A percentile compares a stretch with the other conserved stretches of the same genome.
Evolutionary conservation across 805 yeast species (phyloP).

Genomic region (Monosporozyma aquatica): DNA sequence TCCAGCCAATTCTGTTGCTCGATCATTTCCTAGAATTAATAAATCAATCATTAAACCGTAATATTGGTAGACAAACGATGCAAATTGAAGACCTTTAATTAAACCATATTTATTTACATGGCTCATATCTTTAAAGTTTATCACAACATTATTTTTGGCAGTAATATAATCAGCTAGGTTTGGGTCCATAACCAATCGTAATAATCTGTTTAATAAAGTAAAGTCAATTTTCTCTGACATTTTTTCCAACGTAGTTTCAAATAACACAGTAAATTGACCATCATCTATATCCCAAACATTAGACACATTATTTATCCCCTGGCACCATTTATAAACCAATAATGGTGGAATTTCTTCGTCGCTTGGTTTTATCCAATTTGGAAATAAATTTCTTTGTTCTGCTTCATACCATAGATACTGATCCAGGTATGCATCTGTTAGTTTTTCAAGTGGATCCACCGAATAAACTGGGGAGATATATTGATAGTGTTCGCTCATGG

Average conservation of each 20-base stretch:
- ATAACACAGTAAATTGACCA: slow-evolving; percentile 74
- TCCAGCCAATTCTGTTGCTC: slow-evolving; percentile 86
- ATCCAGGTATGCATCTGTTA: slow-evolving; percentile 91
- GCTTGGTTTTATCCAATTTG: slow-evolving; percentile 93
- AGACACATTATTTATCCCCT: slow-evolving; percentile 72
- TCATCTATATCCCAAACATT: slow-evolving; percentile 69
- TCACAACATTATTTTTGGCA: slow-evolving; percentile 74
- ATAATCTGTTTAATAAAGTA: slow-evolving; percentile 70
- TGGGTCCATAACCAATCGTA: slow-evolving; percentile 76
- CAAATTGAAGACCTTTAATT: slow-evolving; percentile 79
- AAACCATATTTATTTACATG: slow-evolving; percentile 85
- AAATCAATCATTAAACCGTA: slow-evolving; percentile 83
- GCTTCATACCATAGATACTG: slow-evolving; percentile 96
- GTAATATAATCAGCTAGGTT: slow-evolving; percentile 91
- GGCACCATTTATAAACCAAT: slow-evolving; percentile 88
- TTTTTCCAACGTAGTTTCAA: slow-evolving; percentile 66
- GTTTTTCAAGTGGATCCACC: slow-evolving; percentile 86
- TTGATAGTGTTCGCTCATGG: slow-evolving; percentile 86
- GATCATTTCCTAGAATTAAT: slow-evolving; percentile 70
- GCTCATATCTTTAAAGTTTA: slow-evolving; percentile 90
- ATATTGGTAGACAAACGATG: slow-evolving; percentile 82
- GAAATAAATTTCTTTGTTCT: slow-evolving; percentile 76
- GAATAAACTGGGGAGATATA: slow-evolving; percentile 78
- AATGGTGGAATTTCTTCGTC: slow-evolving; percentile 91
- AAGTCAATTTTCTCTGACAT: slow-evolving; percentile 82